phyloP scores from a whole-genome alignment of 163 green algal species.

The Chlamydomonas reinhardtii region DNA sequence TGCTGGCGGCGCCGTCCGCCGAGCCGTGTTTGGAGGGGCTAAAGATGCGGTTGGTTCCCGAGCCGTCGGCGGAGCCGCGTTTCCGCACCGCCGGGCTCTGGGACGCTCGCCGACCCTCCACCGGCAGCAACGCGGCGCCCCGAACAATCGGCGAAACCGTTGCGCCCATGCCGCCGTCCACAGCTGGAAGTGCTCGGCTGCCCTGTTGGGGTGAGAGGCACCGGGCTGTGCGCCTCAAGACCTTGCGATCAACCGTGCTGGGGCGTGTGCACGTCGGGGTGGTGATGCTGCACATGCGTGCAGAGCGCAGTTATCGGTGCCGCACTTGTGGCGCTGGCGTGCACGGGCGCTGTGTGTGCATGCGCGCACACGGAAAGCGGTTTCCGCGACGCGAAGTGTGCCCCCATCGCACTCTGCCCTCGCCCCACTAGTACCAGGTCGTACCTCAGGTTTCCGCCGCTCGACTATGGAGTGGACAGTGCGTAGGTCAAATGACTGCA shows the following conservation, averaged over 20 bases:
- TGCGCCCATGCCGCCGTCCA: not conserved
- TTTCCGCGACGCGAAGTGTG: too few species aligned
- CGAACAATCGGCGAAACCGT: not conserved
- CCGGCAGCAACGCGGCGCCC: not conserved
- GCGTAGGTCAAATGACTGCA: slow-evolving; percentile 26
- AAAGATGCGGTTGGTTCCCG: not conserved
- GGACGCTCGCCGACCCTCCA: slow-evolving; percentile 10
- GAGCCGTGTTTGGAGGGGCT: not conserved
- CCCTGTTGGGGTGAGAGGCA: not conserved
- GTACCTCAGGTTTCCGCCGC: not conserved
- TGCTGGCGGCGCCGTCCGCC: not conserved
- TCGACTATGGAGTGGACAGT: slow-evolving; percentile 10
- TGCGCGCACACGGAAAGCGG: not conserved
- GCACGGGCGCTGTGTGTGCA: too few species aligned
- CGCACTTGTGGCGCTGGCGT: too few species aligned
- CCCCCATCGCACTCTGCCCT: not conserved
- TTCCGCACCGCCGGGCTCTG: too few species aligned
- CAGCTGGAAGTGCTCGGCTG: not conserved
- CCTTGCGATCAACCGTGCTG: too few species aligned
- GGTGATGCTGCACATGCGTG: too few species aligned
- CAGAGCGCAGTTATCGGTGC: too few species aligned
- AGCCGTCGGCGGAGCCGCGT: not conserved
- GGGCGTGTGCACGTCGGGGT: too few species aligned
- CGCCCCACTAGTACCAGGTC: too few species aligned
- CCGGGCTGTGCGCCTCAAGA: too few species aligned